These are phyloP conservation scores for Penicillium sp. DNA, from an alignment of 2,329 filamentous ascomycete species.

Conservation along the genomic window DNA sequence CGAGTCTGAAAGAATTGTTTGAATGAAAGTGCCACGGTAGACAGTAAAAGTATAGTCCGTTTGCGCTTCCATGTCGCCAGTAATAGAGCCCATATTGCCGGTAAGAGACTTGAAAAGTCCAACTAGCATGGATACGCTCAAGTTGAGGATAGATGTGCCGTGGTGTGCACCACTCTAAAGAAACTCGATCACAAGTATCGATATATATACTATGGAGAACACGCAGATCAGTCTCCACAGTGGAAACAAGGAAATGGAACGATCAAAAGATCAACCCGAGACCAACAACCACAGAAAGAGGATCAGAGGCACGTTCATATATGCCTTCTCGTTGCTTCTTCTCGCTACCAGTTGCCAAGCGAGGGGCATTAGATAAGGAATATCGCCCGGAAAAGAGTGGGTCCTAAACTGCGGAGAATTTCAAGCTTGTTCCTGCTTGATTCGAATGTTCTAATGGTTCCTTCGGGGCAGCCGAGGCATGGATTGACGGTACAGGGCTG, in stretches of 20 bases:
- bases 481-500: background rate
- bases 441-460: background rate
- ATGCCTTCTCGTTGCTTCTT: background rate
- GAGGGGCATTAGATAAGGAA: background rate
- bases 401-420: background rate
- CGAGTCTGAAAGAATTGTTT: slow-evolving; percentile 39
- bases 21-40: slow-evolving; percentile 62
- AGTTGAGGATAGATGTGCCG: background rate
- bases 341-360: background rate
- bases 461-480: background rate
- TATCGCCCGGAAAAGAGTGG: background rate
- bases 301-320: background rate
- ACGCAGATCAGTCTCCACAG: background rate
- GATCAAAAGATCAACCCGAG: background rate
- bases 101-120: background rate
- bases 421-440: slow-evolving; percentile 10
- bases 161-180: background rate
- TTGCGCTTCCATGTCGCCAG: slow-evolving; percentile 2
- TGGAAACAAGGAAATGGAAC: background rate
- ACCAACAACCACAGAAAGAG: background rate
- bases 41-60: slow-evolving; percentile 36
- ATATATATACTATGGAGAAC: background rate
- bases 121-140: background rate
- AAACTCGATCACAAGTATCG: background rate
- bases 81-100: slow-evolving; percentile 2